These are phyloP conservation scores for Blastomyces gilchristii DNA, from an alignment of 2,329 filamentous ascomycete species.

Conservation along the genomic window DNA sequence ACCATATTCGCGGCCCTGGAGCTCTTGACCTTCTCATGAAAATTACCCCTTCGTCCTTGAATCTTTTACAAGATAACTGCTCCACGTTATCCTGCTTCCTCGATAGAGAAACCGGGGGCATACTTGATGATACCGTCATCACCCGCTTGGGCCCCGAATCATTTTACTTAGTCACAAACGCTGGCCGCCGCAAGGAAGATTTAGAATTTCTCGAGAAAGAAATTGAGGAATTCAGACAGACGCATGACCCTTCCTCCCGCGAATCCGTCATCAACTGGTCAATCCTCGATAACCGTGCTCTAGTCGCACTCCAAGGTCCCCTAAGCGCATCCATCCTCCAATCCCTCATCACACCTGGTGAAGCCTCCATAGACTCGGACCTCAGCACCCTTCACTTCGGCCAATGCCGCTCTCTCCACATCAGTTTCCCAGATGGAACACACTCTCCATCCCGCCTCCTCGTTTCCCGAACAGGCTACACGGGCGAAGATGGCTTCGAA, in stretches of 20 bases:
- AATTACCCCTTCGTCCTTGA: constrained; percentile 67
- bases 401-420: constrained; percentile 54
- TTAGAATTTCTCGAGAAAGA: constrained; percentile 58
- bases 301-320: constrained; percentile 86
- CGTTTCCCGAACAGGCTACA: constrained; percentile 85
- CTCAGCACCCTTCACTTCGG: constrained; percentile 73
- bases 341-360: constrained; percentile 45
- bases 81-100: constrained; percentile 80
- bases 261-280: constrained; percentile 55
- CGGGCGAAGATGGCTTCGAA: constrained; percentile 96
- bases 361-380: constrained; percentile 37
- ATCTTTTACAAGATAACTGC: constrained; percentile 53
- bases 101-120: constrained; percentile 70
- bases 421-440: constrained; percentile 50
- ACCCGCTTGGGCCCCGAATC: constrained; percentile 62
- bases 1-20: constrained; percentile 69
- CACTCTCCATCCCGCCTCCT: constrained; percentile 48
- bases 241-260: constrained; percentile 37
- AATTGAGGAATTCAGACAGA: constrained; percentile 31
- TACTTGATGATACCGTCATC: constrained; percentile 89
- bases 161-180: constrained; percentile 95
- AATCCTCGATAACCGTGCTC: constrained; percentile 59
- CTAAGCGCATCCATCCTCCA: constrained; percentile 59
- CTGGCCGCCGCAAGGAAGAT: constrained; percentile 83
- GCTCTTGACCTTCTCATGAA: constrained; percentile 72